phyloP scores from a whole-genome alignment of 179 eudicot genomes.

The Spergularia azorica region DNA sequence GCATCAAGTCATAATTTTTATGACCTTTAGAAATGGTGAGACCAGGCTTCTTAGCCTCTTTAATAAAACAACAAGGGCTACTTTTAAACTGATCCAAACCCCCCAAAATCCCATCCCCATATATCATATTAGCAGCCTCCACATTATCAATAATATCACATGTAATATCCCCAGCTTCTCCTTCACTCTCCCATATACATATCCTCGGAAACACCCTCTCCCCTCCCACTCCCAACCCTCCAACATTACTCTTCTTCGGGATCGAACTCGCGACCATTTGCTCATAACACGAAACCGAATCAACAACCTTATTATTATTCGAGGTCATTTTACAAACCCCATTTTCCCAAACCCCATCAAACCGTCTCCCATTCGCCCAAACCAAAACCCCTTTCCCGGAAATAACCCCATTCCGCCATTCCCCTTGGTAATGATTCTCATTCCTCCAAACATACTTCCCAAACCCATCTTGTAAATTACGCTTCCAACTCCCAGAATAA shows the following conservation, averaged over 20 bases:
- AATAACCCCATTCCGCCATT: slow-evolving; percentile 71
- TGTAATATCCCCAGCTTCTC: slow-evolving; percentile 93
- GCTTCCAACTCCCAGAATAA: slow-evolving; percentile 64
- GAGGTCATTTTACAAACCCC: slow-evolving; percentile 51
- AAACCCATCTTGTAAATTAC: slow-evolving; percentile 66
- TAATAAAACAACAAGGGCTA: slow-evolving; percentile 58
- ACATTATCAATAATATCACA: slow-evolving; percentile 93
- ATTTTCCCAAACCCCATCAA: slow-evolving; percentile 79
- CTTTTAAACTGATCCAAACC: slow-evolving; percentile 44
- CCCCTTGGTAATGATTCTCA: slow-evolving; percentile 69
- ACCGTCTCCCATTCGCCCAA: slow-evolving; percentile 54
- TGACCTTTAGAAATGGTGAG: slow-evolving; percentile 82
- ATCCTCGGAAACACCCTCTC: slow-evolving; percentile 68
- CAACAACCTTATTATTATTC: too few species aligned
- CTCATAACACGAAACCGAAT: slow-evolving; percentile 9
- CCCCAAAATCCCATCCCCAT: slow-evolving; percentile 48
- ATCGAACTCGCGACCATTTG: slow-evolving; percentile 41
- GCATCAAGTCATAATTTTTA: slow-evolving; percentile 93
- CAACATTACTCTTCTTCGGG: slow-evolving; percentile 31
- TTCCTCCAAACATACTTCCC: slow-evolving; percentile 80
- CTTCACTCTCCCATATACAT: slow-evolving; percentile 95
- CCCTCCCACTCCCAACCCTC: slow-evolving; percentile 39
- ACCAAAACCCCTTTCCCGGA: slow-evolving; percentile 59
- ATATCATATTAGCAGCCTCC: slow-evolving; percentile 73
- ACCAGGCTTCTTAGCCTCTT: slow-evolving; percentile 87